Conservation (phyloP, 2,329 filamentous ascomycete species). For the Magnaporthiopsis rhizophila region DNA sequence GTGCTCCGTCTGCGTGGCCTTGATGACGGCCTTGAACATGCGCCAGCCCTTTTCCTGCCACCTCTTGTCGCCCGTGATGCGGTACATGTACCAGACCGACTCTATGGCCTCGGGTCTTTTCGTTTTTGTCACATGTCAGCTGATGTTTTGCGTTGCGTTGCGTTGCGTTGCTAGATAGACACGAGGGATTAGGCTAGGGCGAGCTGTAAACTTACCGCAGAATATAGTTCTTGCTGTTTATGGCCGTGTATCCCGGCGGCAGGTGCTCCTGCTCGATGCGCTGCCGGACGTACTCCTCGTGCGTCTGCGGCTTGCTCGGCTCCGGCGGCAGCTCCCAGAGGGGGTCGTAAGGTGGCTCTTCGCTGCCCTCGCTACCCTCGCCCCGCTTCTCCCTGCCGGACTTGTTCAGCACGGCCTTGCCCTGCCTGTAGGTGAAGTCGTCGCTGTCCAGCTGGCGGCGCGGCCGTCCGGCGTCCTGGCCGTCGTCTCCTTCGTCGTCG, state of each 20-base stretch:
- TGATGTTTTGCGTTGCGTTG: background rate
- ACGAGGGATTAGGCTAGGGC: conserved; percentile 20
- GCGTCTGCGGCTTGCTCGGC: conserved; percentile 36
- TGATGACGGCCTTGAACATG: conserved; percentile 70
- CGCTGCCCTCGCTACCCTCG: no score
- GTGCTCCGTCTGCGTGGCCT: conserved; percentile 54
- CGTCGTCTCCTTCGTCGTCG: background rate
- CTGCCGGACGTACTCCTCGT: conserved; percentile 44
- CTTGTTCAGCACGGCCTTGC: conserved; percentile 1
- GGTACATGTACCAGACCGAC: conserved; percentile 83
- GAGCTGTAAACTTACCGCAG: conserved; percentile 41
- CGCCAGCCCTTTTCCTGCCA: conserved; percentile 80
- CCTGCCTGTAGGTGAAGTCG: conserved; percentile 5
- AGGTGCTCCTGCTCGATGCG: conserved; percentile 36
- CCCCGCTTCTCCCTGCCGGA: background rate
- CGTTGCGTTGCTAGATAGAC: no score
- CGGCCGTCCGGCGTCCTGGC: background rate
- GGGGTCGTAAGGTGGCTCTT: background rate
- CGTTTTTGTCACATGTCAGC: background rate
- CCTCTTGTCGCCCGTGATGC: conserved; percentile 68
- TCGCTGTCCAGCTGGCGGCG: background rate
- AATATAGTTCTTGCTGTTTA: conserved; percentile 46
- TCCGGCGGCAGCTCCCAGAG: conserved; percentile 18
- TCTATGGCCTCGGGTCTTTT: conserved; percentile 76
- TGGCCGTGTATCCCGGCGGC: conserved; percentile 40